These are phyloP conservation scores for Sapria himalayana DNA, from an alignment of 345 rosid species.

Conservation along the genomic window DNA sequence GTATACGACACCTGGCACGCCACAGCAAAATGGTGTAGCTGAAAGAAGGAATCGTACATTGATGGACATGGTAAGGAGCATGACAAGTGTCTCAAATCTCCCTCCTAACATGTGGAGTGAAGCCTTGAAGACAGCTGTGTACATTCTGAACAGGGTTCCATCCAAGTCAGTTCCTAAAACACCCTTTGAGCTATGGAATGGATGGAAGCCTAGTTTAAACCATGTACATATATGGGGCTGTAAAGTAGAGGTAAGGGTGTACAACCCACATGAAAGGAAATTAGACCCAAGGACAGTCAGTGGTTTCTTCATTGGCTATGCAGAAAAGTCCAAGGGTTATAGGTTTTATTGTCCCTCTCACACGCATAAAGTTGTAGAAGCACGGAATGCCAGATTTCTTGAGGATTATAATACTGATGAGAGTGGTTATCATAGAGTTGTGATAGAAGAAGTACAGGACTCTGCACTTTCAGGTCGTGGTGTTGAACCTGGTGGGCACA, in stretches of 20 bases:
- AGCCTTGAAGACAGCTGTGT: slow-evolving; percentile 3
- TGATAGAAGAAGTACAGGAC: too few species aligned
- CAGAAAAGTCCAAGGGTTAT: too few species aligned
- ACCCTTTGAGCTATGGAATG: slow-evolving; percentile 6
- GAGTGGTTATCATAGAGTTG: too few species aligned
- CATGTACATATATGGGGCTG: slow-evolving; percentile 1
- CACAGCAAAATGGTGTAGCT: slow-evolving; percentile 4
- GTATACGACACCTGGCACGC: slow-evolving; percentile 1
- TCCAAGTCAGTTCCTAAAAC: slow-evolving; percentile 1
- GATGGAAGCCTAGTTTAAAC: slow-evolving; percentile 3
- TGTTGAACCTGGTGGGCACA: too few species aligned
- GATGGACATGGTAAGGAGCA: slow-evolving; percentile 4
- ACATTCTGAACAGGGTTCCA: slow-evolving; percentile 3
- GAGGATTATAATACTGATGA: too few species aligned
- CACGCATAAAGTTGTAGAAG: too few species aligned
- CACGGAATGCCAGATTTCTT: too few species aligned
- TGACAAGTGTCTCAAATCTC: slow-evolving; percentile 1
- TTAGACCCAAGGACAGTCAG: too few species aligned
- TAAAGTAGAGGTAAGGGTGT: background rate
- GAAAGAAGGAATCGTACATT: slow-evolving; percentile 3
- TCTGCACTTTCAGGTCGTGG: too few species aligned
- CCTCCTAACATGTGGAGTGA: slow-evolving; percentile 1
- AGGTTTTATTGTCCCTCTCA: too few species aligned
- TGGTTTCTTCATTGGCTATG: too few species aligned
- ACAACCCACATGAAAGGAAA: background rate